Percentiles rank a stretch among this genome's conserved stretches.
Evolutionary conservation across 1,284 basidiomycete species (phyloP).

Genomic region (Leccinum solheimii): DNA sequence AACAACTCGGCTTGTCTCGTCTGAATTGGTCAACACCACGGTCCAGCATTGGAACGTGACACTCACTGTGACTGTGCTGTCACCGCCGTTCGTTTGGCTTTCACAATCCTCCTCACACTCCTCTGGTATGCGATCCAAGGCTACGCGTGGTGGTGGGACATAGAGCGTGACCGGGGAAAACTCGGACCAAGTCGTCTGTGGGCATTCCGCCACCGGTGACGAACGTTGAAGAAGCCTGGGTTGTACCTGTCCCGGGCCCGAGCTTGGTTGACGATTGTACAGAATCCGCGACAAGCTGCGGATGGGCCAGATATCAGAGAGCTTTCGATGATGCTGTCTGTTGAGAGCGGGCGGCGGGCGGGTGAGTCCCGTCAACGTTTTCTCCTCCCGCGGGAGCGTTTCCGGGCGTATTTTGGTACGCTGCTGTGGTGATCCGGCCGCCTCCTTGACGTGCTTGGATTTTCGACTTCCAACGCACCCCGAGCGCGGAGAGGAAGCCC

Average conservation of each 20-base stretch:
- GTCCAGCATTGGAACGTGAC: constrained; percentile 12
- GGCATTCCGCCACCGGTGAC: background rate
- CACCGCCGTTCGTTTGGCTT: constrained; percentile 18
- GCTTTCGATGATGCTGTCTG: constrained; percentile 15
- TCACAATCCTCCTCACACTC: constrained; percentile 30
- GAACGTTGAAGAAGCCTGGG: background rate
- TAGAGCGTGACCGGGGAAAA: constrained; percentile 27
- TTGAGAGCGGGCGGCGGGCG: constrained; percentile 18
- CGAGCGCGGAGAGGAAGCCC: background rate
- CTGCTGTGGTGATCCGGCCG: background rate
- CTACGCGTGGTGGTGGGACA: constrained; percentile 21
- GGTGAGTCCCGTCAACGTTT: constrained; percentile 13
- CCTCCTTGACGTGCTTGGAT: constrained; percentile 5
- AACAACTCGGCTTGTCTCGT: background rate
- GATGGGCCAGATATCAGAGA: constrained; percentile 28
- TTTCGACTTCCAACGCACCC: constrained; percentile 8
- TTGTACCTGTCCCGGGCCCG: constrained; percentile 1
- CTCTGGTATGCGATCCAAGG: constrained; percentile 32
- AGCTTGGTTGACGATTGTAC: constrained; percentile 8
- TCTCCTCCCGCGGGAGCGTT: constrained; percentile 17
- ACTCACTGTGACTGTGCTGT: constrained; percentile 14
- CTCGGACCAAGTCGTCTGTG: constrained; percentile 35
- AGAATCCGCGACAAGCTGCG: constrained; percentile 19
- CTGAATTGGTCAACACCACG: background rate
- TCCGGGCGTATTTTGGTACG: constrained; percentile 1